Evolutionary conservation across 352 stramenopile genomes (phyloP).

Genomic region (Globisporangium mamillatum): DNA sequence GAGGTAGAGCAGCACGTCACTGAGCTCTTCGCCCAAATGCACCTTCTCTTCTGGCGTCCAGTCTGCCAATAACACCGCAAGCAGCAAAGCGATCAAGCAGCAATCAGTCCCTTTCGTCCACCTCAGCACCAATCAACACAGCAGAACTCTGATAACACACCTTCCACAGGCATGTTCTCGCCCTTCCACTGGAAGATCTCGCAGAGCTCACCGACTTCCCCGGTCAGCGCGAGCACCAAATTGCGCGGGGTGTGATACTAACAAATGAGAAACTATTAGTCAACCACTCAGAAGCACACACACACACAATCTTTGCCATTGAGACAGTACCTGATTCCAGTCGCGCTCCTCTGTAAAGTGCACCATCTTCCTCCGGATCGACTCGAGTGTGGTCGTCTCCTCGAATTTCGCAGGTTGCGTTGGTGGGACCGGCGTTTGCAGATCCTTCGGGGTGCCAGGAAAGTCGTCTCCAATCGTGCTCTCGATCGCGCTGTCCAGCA

Average conservation of each 20-base stretch:
- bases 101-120: not conserved
- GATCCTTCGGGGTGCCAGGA: constrained; percentile 14
- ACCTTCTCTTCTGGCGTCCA: constrained; percentile 80
- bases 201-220: constrained; percentile 94
- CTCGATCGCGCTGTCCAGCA: constrained; percentile 57
- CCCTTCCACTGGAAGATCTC: constrained; percentile 95
- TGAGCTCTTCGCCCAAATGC: constrained; percentile 95
- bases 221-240: constrained; percentile 91
- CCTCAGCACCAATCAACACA: not conserved
- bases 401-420: constrained; percentile 33
- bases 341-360: constrained; percentile 59
- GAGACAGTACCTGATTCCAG: constrained; percentile 46
- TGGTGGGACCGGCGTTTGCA: not conserved
- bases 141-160: constrained; percentile 21
- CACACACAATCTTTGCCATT: not conserved
- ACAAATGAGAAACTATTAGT: not conserved
- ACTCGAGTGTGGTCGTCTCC: constrained; percentile 52
- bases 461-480: constrained; percentile 37
- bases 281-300: not conserved
- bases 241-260: constrained; percentile 86
- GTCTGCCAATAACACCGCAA: constrained; percentile 28
- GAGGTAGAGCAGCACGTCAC: constrained; percentile 96
- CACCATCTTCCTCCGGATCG: constrained; percentile 48
- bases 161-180: constrained; percentile 68
- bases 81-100: not conserved